Base-by-base conservation (phyloP, 106 monocot genomes). In the Platanthera guangdongensis region DNA sequence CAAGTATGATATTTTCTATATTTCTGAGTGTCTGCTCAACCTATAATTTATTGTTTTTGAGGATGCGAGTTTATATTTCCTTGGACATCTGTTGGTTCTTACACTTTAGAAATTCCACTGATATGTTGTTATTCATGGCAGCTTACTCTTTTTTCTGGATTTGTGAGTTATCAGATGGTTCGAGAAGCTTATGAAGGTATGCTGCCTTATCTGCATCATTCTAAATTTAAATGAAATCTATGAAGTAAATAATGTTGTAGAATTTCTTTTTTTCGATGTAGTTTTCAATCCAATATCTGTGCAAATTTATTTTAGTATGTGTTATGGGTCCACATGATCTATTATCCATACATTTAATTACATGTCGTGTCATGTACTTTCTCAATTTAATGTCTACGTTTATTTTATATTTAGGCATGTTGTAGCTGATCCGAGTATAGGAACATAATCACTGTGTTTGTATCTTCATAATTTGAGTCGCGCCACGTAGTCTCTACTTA, bases 61-160 rank as follows among this genome's bases (percentile, higher is more conserved):
- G n/a, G 25, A n/a, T 50, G 18, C 49, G 16, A 72, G n/a, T 8
- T 10, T 73, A 30, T 52, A 10, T 73, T 73, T 73, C 7, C 50
- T 14, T 15, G 60, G 64, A 16, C 18, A 64, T 50, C 47, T 79
- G 15, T 71, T 74, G 74, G 62, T 59, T 39, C 78, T 28, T 52
- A 28, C 52, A 39, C 32, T 81, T 79, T 83, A 57, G 79, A 45
- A 72, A 6, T 2, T 75, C 45, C 54, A 72, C 22, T 72, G 19
- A 72, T 14, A 51, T 21, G 25, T 72, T 51, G 15, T 21, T 50
- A 4, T 51, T 9, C 51, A 72, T 9, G 88, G 89, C 88, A 97
- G 96, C 59, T 87, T 81, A 97, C 96, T 78, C 89, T 97, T 52
- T 97, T 97, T 87, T 97, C 96, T 57, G 96, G 96, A 74, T 97